phyloP scores from a whole-genome alignment of 306 rosid species.

The Comarum palustre region DNA sequence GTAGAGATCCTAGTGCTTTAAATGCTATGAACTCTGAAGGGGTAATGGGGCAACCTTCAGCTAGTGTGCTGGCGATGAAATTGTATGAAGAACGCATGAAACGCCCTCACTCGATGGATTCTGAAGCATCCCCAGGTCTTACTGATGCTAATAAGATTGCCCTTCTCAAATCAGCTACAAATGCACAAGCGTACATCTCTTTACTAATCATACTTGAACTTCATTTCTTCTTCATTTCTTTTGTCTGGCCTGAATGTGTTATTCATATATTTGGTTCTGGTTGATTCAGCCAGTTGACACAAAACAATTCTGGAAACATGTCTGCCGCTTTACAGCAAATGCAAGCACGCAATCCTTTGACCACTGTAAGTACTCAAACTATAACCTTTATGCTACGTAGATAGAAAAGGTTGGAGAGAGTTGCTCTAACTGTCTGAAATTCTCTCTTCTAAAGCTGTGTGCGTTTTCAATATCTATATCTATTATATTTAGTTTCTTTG shows the following conservation, averaged over 20 bases:
- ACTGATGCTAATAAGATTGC: slow-evolving; percentile 74
- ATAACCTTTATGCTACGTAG: slow-evolving; percentile 13
- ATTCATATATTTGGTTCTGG: slow-evolving; percentile 21
- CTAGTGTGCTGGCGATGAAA: slow-evolving; percentile 82
- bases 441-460: background rate
- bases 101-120: slow-evolving; percentile 65
- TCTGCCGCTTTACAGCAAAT: slow-evolving; percentile 81
- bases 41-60: slow-evolving; percentile 80
- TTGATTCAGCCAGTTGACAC: slow-evolving; percentile 76
- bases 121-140: slow-evolving; percentile 79
- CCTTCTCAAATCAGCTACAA: slow-evolving; percentile 66
- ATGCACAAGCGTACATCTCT: slow-evolving; percentile 58
- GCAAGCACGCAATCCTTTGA: slow-evolving; percentile 67
- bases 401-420: too few species aligned
- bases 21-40: slow-evolving; percentile 70
- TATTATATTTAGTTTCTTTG: slow-evolving; percentile 10
- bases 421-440: too few species aligned
- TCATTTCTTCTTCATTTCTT: background rate
- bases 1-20: slow-evolving; percentile 72
- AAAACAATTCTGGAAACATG: slow-evolving; percentile 77
- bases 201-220: slow-evolving; percentile 13
- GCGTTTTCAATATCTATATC: slow-evolving; percentile 6
- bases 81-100: slow-evolving; percentile 88
- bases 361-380: slow-evolving; percentile 45
- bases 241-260: slow-evolving; percentile 9